Evolutionary conservation across 257 asterid species (phyloP), one percentile per base, ranked within the genome.

Genomic region (Orobanche coerulescens): DNA sequence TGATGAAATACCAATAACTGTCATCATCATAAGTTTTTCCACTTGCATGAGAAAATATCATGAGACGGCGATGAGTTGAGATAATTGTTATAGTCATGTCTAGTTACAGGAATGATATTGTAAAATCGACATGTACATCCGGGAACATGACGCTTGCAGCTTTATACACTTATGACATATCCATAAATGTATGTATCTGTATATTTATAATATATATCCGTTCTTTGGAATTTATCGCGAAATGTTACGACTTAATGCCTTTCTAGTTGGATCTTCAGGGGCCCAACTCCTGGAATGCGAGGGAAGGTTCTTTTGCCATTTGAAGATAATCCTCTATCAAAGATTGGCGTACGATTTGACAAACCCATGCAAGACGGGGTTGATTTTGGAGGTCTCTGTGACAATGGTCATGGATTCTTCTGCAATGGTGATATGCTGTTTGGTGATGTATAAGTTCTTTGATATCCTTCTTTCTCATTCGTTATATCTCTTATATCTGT

Each of bases 261-360:
- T 57, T 63, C 67, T 66, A 66, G 72, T 66, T 65, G 57, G 70
- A 75, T 73, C 75, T 77, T 39, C 74, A 87, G 98, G 84, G 98
- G 94, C 9, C 98, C 96, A 52, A 61, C 77, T 71, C 77, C 77
- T 75, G 95, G 98, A 44, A 78, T 77, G 81, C 77, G 88, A 51
- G 98, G 98, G 65, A 82, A 81, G 82, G 90, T 86, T 68, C 58
- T 84, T 63, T 70, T 92, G 71, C 79, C 90, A 30, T 92, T 92
- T 71, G 96, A 82, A 75, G 85, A 81, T 52, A 92, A 92, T 65
- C 86, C 93, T 44, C 47, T 64, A 42, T 81, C 96, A 15, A 92
- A 92, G 78, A 80, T 92, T 71, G 98, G 98, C 24, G 90, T 92
- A 59, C 74, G 81, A 78, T 92, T 92, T 73, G 96, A 92, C 79